phyloP scores from a whole-genome alignment of 345 rosid species.

The Lumnitzera racemosa region DNA sequence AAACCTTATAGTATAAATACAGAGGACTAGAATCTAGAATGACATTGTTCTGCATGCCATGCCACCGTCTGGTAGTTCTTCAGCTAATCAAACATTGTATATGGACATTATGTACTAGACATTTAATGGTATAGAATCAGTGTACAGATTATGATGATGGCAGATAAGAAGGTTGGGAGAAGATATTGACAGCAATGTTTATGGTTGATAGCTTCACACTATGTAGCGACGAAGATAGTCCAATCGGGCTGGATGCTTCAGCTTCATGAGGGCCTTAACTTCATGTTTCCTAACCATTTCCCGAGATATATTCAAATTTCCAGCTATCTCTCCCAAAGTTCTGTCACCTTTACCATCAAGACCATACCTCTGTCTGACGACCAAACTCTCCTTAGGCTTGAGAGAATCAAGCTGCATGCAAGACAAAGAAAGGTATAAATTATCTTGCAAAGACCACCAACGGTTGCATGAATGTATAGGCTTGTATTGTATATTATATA shows the following conservation, averaged over 20 bases:
- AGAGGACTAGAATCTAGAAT: no score
- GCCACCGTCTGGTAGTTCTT: no score
- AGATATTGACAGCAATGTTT: background rate
- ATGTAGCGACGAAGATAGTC: constrained; percentile 73
- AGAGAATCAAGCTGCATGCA: constrained; percentile 72
- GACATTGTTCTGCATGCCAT: no score
- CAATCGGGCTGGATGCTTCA: constrained; percentile 83
- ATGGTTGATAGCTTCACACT: constrained; percentile 28
- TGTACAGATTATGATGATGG: no score
- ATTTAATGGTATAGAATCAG: no score
- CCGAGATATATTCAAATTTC: constrained; percentile 85
- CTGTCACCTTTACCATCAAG: constrained; percentile 94
- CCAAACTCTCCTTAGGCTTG: constrained; percentile 93
- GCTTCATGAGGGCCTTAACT: constrained; percentile 95
- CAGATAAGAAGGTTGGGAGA: no score
- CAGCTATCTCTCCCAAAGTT: constrained; percentile 85
- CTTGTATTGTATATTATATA: no score
- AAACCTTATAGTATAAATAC: no score
- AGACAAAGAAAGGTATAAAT: background rate
- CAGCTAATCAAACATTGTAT: no score
- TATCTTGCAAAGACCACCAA: no score
- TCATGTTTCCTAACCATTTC: constrained; percentile 98
- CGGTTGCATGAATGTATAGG: no score
- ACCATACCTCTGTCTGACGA: constrained; percentile 85
- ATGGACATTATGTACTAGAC: no score